These are phyloP conservation scores for Hymenoscyphus linearis DNA, from an alignment of 2,329 filamentous ascomycete species.

Conservation along the genomic window DNA sequence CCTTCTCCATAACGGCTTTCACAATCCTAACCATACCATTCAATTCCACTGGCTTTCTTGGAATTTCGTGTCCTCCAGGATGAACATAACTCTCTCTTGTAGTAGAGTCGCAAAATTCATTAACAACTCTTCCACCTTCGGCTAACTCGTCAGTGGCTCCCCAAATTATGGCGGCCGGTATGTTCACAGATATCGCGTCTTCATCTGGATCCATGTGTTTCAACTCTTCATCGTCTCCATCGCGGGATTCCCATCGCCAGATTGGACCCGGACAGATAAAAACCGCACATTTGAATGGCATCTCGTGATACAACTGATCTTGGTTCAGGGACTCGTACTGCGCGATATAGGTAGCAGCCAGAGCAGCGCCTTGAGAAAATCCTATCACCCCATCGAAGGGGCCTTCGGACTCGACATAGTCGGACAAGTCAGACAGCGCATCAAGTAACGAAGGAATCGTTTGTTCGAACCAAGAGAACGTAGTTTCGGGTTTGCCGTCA, in stretches of 20 bases:
- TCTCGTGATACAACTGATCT: background rate
- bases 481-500: background rate
- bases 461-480: background rate
- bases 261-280: background rate
- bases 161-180: background rate
- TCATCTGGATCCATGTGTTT: background rate
- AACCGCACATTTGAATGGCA: conserved; percentile 3
- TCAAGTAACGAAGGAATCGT: background rate
- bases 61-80: conserved; percentile 1
- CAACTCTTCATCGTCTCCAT: background rate
- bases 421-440: background rate
- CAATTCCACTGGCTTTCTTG: background rate
- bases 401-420: conserved; percentile 1
- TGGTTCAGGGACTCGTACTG: background rate
- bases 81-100: background rate
- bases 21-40: background rate
- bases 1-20: background rate
- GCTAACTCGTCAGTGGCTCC: background rate
- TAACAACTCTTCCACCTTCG: background rate
- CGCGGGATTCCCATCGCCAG: background rate
- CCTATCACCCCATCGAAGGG: conserved; percentile 11
- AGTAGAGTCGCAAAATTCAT: background rate
- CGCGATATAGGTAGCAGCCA: conserved; percentile 33
- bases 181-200: background rate
- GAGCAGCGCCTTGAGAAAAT: conserved; percentile 27